phyloP scores from a whole-genome alignment of 2,329 filamentous ascomycete species.

The Fusarium globosum region DNA sequence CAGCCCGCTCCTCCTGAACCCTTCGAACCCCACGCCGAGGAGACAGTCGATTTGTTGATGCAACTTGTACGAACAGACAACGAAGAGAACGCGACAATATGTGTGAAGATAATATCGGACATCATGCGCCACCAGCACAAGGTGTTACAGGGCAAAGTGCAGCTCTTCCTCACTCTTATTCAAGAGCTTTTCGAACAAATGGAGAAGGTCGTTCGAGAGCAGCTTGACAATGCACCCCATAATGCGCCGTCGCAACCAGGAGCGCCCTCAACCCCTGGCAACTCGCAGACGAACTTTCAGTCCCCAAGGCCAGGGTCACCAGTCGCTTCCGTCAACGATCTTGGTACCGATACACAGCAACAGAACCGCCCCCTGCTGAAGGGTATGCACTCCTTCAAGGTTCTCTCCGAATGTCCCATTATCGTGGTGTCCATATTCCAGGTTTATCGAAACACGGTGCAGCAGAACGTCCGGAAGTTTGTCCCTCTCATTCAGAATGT shows the following conservation, averaged over 20 bases:
- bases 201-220: slow-evolving; percentile 93
- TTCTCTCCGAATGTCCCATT: slow-evolving; percentile 96
- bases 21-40: slow-evolving; percentile 87
- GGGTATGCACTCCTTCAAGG: slow-evolving; percentile 99
- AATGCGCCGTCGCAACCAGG: slow-evolving; percentile 63
- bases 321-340: slow-evolving; percentile 81
- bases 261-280: slow-evolving; percentile 74
- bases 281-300: slow-evolving; percentile 78
- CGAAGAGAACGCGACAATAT: slow-evolving; percentile 98
- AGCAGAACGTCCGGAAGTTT: slow-evolving; percentile 88
- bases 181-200: slow-evolving; percentile 96
- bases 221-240: slow-evolving; percentile 82
- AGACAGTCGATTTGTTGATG: slow-evolving; percentile 92
- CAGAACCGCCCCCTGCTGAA: slow-evolving; percentile 84
- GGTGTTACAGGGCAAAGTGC: slow-evolving; percentile 80
- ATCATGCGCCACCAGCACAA: slow-evolving; percentile 93
- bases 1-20: slow-evolving; percentile 77
- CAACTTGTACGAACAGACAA: slow-evolving; percentile 90
- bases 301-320: slow-evolving; percentile 92
- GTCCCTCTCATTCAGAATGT: slow-evolving; percentile 94
- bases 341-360: slow-evolving; percentile 83
- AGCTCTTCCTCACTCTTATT: slow-evolving; percentile 90
- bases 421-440: slow-evolving; percentile 99
- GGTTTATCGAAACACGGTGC: slow-evolving; percentile 83
- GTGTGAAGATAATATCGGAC: slow-evolving; percentile 98